Evolutionary conservation across 2,329 filamentous ascomycete genomes (phyloP), one percentile per base, ranked within the genome.

Genomic region (Botrytis squamosa): DNA sequence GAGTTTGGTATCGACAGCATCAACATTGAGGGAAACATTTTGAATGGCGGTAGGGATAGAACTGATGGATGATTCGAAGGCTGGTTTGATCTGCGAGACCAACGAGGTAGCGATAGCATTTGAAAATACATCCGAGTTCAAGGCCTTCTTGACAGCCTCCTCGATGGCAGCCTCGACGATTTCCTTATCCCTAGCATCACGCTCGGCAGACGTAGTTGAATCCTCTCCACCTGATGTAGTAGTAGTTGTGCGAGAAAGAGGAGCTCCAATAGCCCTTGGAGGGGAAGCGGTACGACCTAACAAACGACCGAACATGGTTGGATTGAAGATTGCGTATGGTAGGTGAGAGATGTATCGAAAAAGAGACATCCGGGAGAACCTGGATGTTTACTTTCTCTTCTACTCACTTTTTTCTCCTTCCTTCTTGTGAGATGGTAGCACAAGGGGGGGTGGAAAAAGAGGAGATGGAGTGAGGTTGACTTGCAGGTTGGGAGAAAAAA

Each of bases 41-140:
- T 73, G 65, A 46, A 73, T 71, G 12, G 72, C 66, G 40, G 72
- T 70, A 44, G 65, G 66, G 22, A 73, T 73, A 20, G 72, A 52
- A 55, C 79, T 77, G 40, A 78, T 71, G 1, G 79, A 77, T 16
- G 77, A 59, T 66, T 80, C 78, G 67, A 81, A 73, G 18, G 78
- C 73, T 16, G 80, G 78, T 67, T 80, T 75, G 16, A 81, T 77
- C 70, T 80, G 77, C 20, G 74, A 63, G 57, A 79, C 76, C 29
- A 81, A 70, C 42, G 79, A 77, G 20, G 71, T 74, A 20, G 79
- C 79, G 57, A 81, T 77, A 14, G 79, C 78, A 69, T 77, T 79
- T 38, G 76, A 78, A 52, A 80, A 80, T 8, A 64, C 74, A 1
- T 80, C 77, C n/a, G 71, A 76, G 55, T 75, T 78, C 71, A 80